phyloP scores from a whole-genome alignment of 495 filamentous ascomycete genomes.

The Trichoderma erinaceum region DNA sequence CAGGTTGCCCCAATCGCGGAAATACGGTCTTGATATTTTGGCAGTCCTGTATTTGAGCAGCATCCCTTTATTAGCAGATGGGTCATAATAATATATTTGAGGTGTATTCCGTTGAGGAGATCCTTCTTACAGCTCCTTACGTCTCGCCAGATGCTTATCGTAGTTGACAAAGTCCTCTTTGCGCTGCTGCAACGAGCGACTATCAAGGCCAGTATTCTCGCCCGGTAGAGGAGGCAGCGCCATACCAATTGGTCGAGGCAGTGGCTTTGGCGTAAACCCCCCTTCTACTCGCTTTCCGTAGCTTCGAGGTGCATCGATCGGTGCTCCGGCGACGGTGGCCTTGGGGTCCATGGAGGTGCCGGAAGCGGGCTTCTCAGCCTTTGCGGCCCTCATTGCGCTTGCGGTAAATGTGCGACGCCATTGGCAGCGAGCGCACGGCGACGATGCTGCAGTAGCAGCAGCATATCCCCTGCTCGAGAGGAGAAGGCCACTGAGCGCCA shows the following conservation, averaged over 20 bases:
- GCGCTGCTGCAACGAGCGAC: conserved; percentile 57
- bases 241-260: conserved; percentile 78
- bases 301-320: conserved; percentile 44
- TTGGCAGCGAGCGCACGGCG: conserved; percentile 5
- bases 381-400: conserved; percentile 11
- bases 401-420: conserved; percentile 13
- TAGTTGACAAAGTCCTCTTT: conserved; percentile 79
- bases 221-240: conserved; percentile 61
- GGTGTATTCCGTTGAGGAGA: not conserved
- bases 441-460: not conserved
- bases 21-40: conserved; percentile 74
- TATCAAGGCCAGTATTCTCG: conserved; percentile 74
- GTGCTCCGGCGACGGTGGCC: conserved; percentile 25
- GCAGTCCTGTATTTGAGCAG: conserved; percentile 33
- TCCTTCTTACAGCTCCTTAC: conserved; percentile 59
- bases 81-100: not conserved
- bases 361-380: not conserved
- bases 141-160: conserved; percentile 68
- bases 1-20: conserved; percentile 85
- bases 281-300: conserved; percentile 50
- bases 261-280: conserved; percentile 58
- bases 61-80: conserved; percentile 14
- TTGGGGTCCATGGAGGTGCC: conserved; percentile 19
- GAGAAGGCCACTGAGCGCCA: conserved; percentile 13
- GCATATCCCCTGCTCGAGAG: conserved; percentile 12